Evolutionary conservation across 345 rosid genomes (phyloP), one percentile per base, ranked within the genome.

Genomic region (Hevea brasiliensis): DNA sequence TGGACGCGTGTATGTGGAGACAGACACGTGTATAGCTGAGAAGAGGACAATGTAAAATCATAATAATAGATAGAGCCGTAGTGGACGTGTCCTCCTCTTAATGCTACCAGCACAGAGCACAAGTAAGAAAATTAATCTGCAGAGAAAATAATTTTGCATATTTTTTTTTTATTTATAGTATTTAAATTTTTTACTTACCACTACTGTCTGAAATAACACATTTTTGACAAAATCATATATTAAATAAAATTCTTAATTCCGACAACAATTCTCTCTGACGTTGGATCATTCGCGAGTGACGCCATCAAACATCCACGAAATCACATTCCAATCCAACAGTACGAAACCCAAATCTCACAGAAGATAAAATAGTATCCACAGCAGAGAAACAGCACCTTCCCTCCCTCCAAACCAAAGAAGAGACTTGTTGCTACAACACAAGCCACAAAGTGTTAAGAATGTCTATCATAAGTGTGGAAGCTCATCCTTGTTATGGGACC

Each of bases 381-480:
- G 32, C 37, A 53, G 23, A 27, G 20, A 63, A 35, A 15, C 10
- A 50, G n/a, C n/a, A n/a, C n/a, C n/a, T 63, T 71, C 50, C 14
- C 14, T 37, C 54, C 10, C 15, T 2, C 0, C 13, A 40, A n/a
- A n/a, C n/a, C n/a, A n/a, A n/a, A n/a, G n/a, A n/a, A n/a, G n/a
- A 7, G 12, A 40, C 20, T 6, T 50, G 42, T 18, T 8, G 4
- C 58, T 11, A 47, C 70, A 40, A 6, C 32, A 21, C 18, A 67
- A 17, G 35, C 60, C 8, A 21, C 6, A 65, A 80, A 76, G 87
- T 79, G 83, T 56, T 69, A n/a, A 84, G 84, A 86, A 87, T 84
- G 79, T 79, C 82, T 78, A 77, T 86, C 83, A 77, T 80, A 75
- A 81, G 81, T 65, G 74, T 72, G 81, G 78, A 77, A 76, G 80